Evolutionary conservation across 2,329 filamentous ascomycete species (phyloP).

Genomic region (Trichoderma simmonsii): DNA sequence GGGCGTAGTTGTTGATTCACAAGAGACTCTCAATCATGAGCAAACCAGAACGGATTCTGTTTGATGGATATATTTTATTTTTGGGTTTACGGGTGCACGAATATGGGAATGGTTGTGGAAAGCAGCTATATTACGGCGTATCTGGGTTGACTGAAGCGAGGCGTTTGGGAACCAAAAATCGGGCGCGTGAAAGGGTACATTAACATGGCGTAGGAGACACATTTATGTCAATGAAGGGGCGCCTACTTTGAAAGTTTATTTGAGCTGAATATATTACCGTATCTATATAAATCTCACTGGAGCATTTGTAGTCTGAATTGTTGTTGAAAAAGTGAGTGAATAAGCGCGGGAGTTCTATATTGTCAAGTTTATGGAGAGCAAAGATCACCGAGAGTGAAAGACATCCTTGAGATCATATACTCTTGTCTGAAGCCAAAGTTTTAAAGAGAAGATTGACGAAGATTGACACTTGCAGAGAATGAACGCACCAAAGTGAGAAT

Average conservation of each 20-base stretch:
- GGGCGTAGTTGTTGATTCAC: conserved; percentile 7
- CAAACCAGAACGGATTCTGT: neutral
- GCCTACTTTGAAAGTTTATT: neutral
- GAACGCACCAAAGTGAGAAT: no score
- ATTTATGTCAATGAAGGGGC: neutral
- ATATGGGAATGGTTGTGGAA: neutral
- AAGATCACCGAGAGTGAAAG: no score
- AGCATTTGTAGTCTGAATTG: no score
- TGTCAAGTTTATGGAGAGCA: no score
- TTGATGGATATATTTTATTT: neutral
- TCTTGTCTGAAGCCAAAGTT: no score
- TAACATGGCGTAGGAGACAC: neutral
- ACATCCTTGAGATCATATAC: no score
- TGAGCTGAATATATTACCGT: neutral
- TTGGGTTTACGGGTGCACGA: neutral
- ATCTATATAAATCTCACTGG: neutral
- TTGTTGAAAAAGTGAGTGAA: no score
- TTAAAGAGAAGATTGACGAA: no score
- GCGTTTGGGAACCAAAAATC: conserved; percentile 6
- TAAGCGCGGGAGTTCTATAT: no score
- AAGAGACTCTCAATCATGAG: neutral
- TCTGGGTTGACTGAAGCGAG: neutral
- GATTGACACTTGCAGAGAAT: no score
- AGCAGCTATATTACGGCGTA: neutral
- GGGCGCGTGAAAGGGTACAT: neutral